Evolutionary conservation across 768 basidiomycete species (phyloP).

Genomic region (Amanita rubescens): DNA sequence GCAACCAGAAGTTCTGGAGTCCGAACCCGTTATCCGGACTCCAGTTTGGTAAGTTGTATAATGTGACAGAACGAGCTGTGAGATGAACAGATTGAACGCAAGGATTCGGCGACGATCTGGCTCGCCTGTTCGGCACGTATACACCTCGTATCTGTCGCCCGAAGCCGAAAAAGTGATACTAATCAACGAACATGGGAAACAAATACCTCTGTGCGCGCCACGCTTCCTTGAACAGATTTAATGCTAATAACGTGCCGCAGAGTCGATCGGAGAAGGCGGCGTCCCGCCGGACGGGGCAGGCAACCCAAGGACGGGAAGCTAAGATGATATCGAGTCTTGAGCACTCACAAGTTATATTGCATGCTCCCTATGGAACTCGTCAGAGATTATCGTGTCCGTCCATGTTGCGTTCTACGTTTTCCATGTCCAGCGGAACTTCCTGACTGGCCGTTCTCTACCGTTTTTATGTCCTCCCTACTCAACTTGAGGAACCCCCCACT

Average conservation of each 20-base stretch:
- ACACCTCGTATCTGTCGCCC: constrained; percentile 6
- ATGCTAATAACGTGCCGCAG: background rate
- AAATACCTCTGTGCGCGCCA: constrained; percentile 12
- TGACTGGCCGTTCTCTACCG: background rate
- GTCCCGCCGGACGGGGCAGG: background rate
- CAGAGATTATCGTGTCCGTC: background rate
- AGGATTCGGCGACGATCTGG: constrained; percentile 1
- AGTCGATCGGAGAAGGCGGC: constrained; percentile 3
- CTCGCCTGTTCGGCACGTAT: constrained; percentile 5
- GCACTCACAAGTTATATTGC: background rate
- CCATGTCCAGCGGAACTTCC: background rate
- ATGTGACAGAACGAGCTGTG: background rate
- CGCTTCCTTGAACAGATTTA: background rate
- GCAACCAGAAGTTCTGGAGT: background rate
- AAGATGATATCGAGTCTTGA: background rate
- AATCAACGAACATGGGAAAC: constrained; percentile 14
- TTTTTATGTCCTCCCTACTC: constrained; percentile 52
- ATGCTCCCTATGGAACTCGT: background rate
- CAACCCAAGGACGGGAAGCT: background rate
- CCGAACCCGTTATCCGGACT: background rate
- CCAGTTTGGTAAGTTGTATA: background rate
- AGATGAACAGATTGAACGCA: background rate
- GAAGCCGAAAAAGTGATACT: constrained; percentile 12
- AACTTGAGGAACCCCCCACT: constrained; percentile 62
- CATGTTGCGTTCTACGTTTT: background rate